Base-by-base conservation (phyloP, 257 asterid genomes). In the Coffea canephora region DNA sequence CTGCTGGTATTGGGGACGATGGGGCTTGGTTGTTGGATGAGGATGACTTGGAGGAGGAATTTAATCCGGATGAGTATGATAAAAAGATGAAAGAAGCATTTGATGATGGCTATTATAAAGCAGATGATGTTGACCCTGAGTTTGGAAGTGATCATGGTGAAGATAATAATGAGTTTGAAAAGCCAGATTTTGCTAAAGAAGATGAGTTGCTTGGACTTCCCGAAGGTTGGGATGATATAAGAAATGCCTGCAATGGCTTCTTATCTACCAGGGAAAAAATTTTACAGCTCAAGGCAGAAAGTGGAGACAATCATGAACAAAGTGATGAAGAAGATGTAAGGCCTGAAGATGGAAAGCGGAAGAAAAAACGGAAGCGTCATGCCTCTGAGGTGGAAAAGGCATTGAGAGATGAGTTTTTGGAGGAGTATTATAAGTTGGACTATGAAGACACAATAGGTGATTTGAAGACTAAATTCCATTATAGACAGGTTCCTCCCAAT, bases 191-290 rank as follows among this genome's bases (percentile, higher is more conserved):
- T 80, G 96, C 89, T 39, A 85, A 89, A 83, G 98, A 95, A 77
- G 96, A 95, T 85, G 96, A 91, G 82, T 81, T 93, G 85, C 96
- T 95, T 73, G 98, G 97, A 74, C 92, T 95, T 80, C 81, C 86
- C 14, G 83, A 89, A 82, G 95, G 89, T 39, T 95, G 95, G 97
- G 96, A 85, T 67, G 89, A 85, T 57, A 79, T 78, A 67, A 71
- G 87, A 65, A 80, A 81, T 62, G 69, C 87, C 5, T 76, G 78
- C 5, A 89, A 89, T 73, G 91, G 94, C 69, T 90, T 93, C 79
- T 78, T 67, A 16, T 87, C 92, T 1, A 72, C 84, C 49, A 84
- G 97, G 81, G 87, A 91, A 78, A 88, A 79, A 82, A 69, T 88
- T 69, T 73, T 88, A 87, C 87, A 87, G 81, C 79, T 81, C 9